Conservation (phyloP, 2,329 filamentous ascomycete species). For the Xylaria sp. region DNA sequence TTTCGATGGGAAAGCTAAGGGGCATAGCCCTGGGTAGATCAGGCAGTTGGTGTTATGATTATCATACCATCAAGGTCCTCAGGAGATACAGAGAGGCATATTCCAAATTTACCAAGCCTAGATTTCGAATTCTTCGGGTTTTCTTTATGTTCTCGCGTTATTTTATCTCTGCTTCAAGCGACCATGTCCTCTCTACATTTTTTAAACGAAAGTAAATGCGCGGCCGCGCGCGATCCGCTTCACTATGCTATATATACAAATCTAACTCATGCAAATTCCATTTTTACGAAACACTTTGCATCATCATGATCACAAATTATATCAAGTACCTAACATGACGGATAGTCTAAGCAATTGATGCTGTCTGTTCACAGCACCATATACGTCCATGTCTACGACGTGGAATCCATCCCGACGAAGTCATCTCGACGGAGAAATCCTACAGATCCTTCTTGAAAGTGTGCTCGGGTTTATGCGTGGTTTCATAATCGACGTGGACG, state of each 20-base stretch:
- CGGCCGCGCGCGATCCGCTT: not conserved
- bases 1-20: not conserved
- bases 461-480: slow-evolving; percentile 91
- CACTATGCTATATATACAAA: not conserved
- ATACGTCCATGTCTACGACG: not conserved
- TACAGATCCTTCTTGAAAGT: slow-evolving; percentile 70
- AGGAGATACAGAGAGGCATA: not conserved
- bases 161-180: not conserved
- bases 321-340: not conserved
- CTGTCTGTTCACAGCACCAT: not conserved
- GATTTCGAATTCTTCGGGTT: too few relatives aligned
- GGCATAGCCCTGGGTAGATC: not conserved
- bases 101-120: too few relatives aligned
- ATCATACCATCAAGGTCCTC: too few relatives aligned
- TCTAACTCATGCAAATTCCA: not conserved
- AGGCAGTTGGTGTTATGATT: not conserved
- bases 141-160: not conserved
- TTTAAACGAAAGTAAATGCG: not conserved
- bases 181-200: not conserved
- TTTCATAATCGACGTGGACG: slow-evolving; percentile 98
- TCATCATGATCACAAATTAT: not conserved
- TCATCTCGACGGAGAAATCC: not conserved
- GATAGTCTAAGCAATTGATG: not conserved
- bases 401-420: not conserved
- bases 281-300: not conserved